A percentile compares a stretch with the other conserved stretches of the same genome.
These are phyloP conservation scores for Capsella bursapastoris DNA, from an alignment of 345 rosid species.

Conservation along the genomic window DNA sequence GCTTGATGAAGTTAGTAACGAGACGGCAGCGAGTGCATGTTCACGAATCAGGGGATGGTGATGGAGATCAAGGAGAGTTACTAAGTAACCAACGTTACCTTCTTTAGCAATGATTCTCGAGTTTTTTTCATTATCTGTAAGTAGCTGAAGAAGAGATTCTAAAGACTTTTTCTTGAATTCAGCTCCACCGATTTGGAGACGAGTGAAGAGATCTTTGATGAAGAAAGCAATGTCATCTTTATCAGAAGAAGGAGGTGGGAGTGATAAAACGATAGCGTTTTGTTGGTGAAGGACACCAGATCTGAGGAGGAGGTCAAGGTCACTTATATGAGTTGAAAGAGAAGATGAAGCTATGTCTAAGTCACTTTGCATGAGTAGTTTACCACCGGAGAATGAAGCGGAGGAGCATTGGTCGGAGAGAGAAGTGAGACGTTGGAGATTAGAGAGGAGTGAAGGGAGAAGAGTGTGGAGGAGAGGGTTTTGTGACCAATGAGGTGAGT, in stretches of 20 bases:
- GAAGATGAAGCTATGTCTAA: conserved; percentile 77
- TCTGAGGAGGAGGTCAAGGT: conserved; percentile 75
- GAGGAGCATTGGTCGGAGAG: conserved; percentile 64
- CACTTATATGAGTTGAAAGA: conserved; percentile 61
- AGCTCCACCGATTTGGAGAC: conserved; percentile 77
- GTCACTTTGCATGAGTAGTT: conserved; percentile 87
- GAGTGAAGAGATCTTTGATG: conserved; percentile 74
- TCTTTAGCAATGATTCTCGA: conserved; percentile 63
- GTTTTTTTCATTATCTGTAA: conserved; percentile 62
- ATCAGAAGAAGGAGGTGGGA: conserved; percentile 59
- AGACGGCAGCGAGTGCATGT: conserved; percentile 63
- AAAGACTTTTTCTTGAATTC: conserved; percentile 80
- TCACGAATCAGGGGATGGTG: conserved; percentile 60
- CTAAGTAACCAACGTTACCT: conserved; percentile 68
- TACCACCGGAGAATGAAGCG: conserved; percentile 65
- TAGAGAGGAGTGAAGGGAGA: conserved; percentile 68
- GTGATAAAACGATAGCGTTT: conserved; percentile 73
- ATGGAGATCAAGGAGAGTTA: conserved; percentile 64
- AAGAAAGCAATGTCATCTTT: conserved; percentile 65
- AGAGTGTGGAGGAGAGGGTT: conserved; percentile 77
- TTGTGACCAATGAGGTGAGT: conserved; percentile 72
- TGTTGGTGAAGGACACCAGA: conserved; percentile 78
- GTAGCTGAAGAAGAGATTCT: conserved; percentile 69
- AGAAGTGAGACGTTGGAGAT: conserved; percentile 73
- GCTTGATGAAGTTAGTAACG: conserved; percentile 59